Conservation (phyloP, 768 basidiomycete genomes). For the Suillus paluster region DNA sequence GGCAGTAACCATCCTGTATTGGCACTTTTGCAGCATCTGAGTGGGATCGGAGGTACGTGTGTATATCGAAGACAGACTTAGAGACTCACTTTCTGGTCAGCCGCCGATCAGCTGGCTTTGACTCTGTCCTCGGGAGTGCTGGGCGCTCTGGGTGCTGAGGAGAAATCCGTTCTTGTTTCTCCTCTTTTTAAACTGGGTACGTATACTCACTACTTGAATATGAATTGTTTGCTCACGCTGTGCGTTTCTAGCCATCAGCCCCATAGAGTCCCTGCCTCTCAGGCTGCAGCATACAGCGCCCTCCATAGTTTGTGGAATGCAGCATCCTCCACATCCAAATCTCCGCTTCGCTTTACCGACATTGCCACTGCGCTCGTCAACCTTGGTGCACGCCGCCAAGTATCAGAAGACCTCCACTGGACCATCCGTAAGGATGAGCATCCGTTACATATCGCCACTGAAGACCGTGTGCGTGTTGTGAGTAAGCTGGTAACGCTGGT, state of each 20-base stretch:
- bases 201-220: background rate
- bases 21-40: slow-evolving; percentile 34
- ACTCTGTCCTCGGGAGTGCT: slow-evolving; percentile 50
- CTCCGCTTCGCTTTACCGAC: slow-evolving; percentile 39
- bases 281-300: slow-evolving; percentile 35
- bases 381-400: slow-evolving; percentile 47
- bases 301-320: slow-evolving; percentile 40
- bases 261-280: slow-evolving; percentile 28
- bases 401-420: slow-evolving; percentile 43
- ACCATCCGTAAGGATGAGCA: slow-evolving; percentile 9
- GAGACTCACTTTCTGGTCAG: slow-evolving; percentile 33
- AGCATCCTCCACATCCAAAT: slow-evolving; percentile 14
- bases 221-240: background rate
- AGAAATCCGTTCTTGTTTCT: slow-evolving; percentile 35
- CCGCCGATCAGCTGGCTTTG: slow-evolving; percentile 40
- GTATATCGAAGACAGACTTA: background rate
- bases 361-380: slow-evolving; percentile 43
- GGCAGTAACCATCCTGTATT: slow-evolving; percentile 29
- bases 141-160: slow-evolving; percentile 32
- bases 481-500: slow-evolving; percentile 49
- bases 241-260: background rate
- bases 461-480: slow-evolving; percentile 37
- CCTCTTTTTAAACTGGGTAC: slow-evolving; percentile 51
- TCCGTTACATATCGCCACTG: slow-evolving; percentile 19
- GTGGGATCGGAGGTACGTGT: slow-evolving; percentile 40